These are phyloP conservation scores for Cutaneotrichosporon daszewskae DNA, from an alignment of 1,284 basidiomycete species.

Conservation along the genomic window DNA sequence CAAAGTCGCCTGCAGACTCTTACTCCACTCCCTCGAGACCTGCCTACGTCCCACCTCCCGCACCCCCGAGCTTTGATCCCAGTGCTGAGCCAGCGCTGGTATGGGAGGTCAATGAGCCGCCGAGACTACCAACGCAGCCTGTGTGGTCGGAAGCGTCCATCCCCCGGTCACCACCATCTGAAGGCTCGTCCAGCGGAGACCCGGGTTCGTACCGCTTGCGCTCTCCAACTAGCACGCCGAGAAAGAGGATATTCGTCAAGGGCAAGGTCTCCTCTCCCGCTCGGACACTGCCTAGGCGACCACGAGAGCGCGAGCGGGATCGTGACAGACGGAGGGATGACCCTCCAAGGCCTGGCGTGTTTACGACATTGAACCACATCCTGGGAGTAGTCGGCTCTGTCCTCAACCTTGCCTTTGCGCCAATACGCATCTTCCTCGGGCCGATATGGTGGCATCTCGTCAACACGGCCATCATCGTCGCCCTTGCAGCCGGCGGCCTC, in stretches of 20 bases:
- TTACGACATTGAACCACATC: slow-evolving; percentile 18
- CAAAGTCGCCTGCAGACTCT: not conserved
- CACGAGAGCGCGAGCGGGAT: too few relatives aligned
- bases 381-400: slow-evolving; percentile 20
- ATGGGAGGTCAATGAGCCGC: too few relatives aligned
- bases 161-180: too few relatives aligned
- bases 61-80: too few relatives aligned
- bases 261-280: not conserved
- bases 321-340: too few relatives aligned
- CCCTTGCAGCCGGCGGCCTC: slow-evolving; percentile 5
- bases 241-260: not conserved
- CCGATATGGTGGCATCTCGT: slow-evolving; percentile 23
- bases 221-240: not conserved
- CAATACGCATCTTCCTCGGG: slow-evolving; percentile 15
- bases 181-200: not conserved
- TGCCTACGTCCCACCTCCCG: not conserved
- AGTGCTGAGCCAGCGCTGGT: too few relatives aligned
- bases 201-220: not conserved
- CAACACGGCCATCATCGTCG: slow-evolving; percentile 20
- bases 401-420: too few relatives aligned
- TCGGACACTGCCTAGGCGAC: not conserved
- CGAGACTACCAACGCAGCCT: too few relatives aligned
- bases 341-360: slow-evolving; percentile 1
- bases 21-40: not conserved
- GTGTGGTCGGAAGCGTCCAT: too few relatives aligned